Evolutionary conservation across 1,284 basidiomycete species (phyloP).

Genomic region (Fistulinella cinereoalba): DNA sequence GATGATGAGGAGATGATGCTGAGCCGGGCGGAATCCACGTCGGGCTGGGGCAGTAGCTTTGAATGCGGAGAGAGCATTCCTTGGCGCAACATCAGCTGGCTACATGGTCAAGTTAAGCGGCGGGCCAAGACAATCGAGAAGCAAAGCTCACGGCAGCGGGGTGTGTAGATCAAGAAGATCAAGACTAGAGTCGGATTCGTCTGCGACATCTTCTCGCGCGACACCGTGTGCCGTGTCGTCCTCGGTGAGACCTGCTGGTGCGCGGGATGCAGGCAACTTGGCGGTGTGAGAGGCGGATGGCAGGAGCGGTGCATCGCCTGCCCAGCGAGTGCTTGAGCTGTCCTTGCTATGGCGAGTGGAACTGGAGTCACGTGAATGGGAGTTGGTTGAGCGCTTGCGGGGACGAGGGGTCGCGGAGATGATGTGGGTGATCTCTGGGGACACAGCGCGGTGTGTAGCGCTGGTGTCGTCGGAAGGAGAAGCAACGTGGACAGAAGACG

Average conservation of each 20-base stretch:
- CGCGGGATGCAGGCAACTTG: too few species aligned
- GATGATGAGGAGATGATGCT: conserved; percentile 35
- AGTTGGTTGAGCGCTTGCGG: conserved; percentile 22
- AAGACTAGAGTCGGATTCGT: conserved; percentile 62
- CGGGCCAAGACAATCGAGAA: not conserved
- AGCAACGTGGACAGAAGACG: conserved; percentile 16
- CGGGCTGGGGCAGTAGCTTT: conserved; percentile 50
- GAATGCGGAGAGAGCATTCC: conserved; percentile 74
- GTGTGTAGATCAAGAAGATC: conserved; percentile 78
- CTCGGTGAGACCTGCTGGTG: too few species aligned
- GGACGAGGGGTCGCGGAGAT: conserved; percentile 31
- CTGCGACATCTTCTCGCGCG: conserved; percentile 18
- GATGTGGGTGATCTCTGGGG: conserved; percentile 33
- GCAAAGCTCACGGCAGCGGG: conserved; percentile 63
- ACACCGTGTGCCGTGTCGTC: too few species aligned
- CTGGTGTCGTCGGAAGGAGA: conserved; percentile 5
- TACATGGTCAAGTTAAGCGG: conserved; percentile 25
- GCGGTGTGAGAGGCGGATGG: conserved; percentile 6
- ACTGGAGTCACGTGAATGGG: conserved; percentile 25
- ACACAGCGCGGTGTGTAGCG: conserved; percentile 18
- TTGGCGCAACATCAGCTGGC: conserved; percentile 70
- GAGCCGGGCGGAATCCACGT: conserved; percentile 31
- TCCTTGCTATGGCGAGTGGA: conserved; percentile 11
- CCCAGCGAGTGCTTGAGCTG: conserved; percentile 9
- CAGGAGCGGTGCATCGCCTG: conserved; percentile 9